Conservation (phyloP, 2,329 filamentous ascomycete species). For the Blumeriella jaapii region DNA sequence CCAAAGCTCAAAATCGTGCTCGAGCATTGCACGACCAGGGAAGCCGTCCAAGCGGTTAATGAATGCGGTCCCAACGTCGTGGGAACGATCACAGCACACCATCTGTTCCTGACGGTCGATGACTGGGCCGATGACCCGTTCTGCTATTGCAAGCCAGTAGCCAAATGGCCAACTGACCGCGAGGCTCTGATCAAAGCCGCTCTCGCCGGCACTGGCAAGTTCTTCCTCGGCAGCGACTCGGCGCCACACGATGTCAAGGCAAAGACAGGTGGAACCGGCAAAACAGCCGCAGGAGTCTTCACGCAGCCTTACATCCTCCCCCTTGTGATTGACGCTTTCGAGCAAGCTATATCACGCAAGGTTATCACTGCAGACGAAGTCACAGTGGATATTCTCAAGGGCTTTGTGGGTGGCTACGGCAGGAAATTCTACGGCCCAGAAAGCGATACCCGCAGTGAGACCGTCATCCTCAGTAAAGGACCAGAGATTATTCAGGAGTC, state of each 20-base stretch:
- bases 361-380: constrained; percentile 40
- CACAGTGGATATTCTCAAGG: constrained; percentile 41
- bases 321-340: constrained; percentile 51
- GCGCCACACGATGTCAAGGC: constrained; percentile 50
- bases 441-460: constrained; percentile 13
- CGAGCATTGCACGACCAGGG: constrained; percentile 81
- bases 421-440: constrained; percentile 38
- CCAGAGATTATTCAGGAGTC: constrained; percentile 28
- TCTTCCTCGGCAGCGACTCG: constrained; percentile 55
- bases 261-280: constrained; percentile 44
- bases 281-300: constrained; percentile 61
- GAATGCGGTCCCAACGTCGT: constrained; percentile 68
- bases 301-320: constrained; percentile 62
- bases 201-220: constrained; percentile 47
- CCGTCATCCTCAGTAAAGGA: constrained; percentile 19
- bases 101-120: constrained; percentile 53
- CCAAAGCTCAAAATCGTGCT: constrained; percentile 59
- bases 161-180: constrained; percentile 35
- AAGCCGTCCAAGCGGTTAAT: constrained; percentile 66
- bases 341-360: constrained; percentile 46
- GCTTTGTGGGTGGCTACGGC: constrained; percentile 42
- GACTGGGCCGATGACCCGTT: constrained; percentile 59
- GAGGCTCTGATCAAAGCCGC: constrained; percentile 44
- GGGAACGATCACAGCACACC: constrained; percentile 29
- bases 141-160: constrained; percentile 52